These are phyloP conservation scores for Neurospora cerealis DNA, from an alignment of 495 filamentous ascomycete genomes.

Conservation along the genomic window DNA sequence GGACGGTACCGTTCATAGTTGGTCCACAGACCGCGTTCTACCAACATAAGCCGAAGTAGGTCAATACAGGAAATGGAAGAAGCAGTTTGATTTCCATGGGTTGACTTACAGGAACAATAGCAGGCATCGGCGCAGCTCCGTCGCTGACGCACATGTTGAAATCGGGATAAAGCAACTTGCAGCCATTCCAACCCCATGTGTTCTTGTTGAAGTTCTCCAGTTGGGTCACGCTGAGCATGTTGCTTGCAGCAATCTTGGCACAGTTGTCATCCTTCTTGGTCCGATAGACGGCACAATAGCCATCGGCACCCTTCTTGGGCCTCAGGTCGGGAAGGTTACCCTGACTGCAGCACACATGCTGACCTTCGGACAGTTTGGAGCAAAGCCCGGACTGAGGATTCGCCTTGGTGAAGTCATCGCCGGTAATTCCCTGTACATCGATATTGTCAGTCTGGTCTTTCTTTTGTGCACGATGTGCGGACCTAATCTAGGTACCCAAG, in stretches of 20 bases:
- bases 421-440: neutral
- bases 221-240: constrained; percentile 16
- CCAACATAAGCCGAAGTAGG: neutral
- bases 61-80: constrained; percentile 7
- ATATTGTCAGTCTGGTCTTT: too few species aligned
- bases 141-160: constrained; percentile 30
- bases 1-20: constrained; percentile 1
- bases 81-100: too few species aligned
- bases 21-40: constrained; percentile 35
- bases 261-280: constrained; percentile 21
- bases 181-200: constrained; percentile 36
- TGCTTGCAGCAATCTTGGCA: constrained; percentile 4
- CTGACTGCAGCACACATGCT: constrained; percentile 10
- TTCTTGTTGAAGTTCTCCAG: constrained; percentile 25
- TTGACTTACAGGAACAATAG: neutral
- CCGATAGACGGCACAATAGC: constrained; percentile 19
- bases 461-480: too few species aligned
- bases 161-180: constrained; percentile 16
- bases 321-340: constrained; percentile 9
- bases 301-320: constrained; percentile 27
- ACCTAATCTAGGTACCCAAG: too few species aligned
- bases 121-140: constrained; percentile 30
- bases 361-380: constrained; percentile 11
- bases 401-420: constrained; percentile 26
- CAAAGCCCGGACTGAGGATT: constrained; percentile 23